Evolutionary conservation across 371 early-diverging fungal species (phyloP).

Genomic region (Rhizopus sp.): DNA sequence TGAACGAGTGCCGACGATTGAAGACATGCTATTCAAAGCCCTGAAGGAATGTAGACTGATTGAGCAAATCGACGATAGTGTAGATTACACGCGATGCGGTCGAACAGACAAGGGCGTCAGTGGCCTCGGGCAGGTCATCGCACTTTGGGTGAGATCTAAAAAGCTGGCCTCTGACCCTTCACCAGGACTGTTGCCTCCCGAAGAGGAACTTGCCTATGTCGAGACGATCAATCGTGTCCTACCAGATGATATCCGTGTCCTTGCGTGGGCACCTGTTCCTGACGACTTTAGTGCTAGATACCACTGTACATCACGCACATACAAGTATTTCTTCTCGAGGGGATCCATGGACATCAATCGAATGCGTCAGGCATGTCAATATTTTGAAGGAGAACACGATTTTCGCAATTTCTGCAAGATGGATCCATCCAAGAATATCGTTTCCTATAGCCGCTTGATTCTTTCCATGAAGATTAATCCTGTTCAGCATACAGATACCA

Average conservation of each 20-base stretch:
- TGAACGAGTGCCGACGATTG: slow-evolving; percentile 72
- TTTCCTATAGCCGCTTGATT: slow-evolving; percentile 74
- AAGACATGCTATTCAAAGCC: slow-evolving; percentile 82
- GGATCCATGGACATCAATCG: slow-evolving; percentile 61
- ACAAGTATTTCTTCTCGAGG: slow-evolving; percentile 89
- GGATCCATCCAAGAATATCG: slow-evolving; percentile 81
- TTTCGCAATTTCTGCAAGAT: slow-evolving; percentile 95
- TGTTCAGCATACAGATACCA: slow-evolving; percentile 25
- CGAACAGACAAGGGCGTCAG: slow-evolving; percentile 97
- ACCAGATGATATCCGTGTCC: slow-evolving; percentile 87
- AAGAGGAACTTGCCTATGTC: slow-evolving; percentile 75
- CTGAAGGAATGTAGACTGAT: slow-evolving; percentile 75
- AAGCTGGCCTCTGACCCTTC: slow-evolving; percentile 23
- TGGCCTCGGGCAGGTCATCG: slow-evolving; percentile 88
- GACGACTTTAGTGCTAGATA: slow-evolving; percentile 88
- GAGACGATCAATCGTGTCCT: slow-evolving; percentile 83
- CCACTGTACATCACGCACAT: slow-evolving; percentile 82
- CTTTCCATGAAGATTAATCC: slow-evolving; percentile 67
- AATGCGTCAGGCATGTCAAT: slow-evolving; percentile 78
- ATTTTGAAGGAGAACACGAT: slow-evolving; percentile 85
- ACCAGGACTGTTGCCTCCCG: slow-evolving; percentile 24
- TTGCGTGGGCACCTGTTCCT: slow-evolving; percentile 89
- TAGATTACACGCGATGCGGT: slow-evolving; percentile 82
- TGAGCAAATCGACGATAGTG: slow-evolving; percentile 51
- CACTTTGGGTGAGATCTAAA: slow-evolving; percentile 76